phyloP scores from a whole-genome alignment of 2,329 filamentous ascomycete genomes.

The Cordyceps militaris region DNA sequence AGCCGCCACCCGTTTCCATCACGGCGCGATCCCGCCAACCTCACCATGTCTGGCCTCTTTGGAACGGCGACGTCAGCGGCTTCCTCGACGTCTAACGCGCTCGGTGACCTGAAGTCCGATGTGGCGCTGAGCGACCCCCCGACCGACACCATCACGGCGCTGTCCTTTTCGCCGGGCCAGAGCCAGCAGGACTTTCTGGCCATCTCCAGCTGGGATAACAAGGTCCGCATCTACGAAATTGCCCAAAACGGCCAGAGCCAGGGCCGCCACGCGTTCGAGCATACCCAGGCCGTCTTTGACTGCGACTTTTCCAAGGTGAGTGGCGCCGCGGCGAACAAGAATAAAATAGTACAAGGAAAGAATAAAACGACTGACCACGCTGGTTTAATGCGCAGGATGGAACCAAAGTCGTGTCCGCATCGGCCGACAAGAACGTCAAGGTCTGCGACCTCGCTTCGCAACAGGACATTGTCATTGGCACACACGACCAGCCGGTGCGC shows the following conservation, averaged over 20 bases:
- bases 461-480: constrained; percentile 66
- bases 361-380: neutral
- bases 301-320: constrained; percentile 83
- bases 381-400: constrained; percentile 61
- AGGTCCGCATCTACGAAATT: constrained; percentile 95
- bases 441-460: constrained; percentile 72
- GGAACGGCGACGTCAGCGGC: constrained; percentile 42
- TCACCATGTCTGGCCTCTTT: constrained; percentile 57
- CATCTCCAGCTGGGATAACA: constrained; percentile 94
- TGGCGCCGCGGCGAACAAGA: constrained; percentile 1
- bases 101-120: constrained; percentile 87
- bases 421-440: constrained; percentile 85
- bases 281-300: constrained; percentile 76
- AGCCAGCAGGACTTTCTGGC: constrained; percentile 67
- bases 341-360: neutral
- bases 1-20: neutral
- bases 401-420: constrained; percentile 76
- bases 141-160: constrained; percentile 81
- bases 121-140: constrained; percentile 72
- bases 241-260: constrained; percentile 68
- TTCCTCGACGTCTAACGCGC: constrained; percentile 52
- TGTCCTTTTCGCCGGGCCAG: constrained; percentile 67
- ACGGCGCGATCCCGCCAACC: neutral
- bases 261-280: constrained; percentile 79
- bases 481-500: constrained; percentile 77